Conservation (phyloP, 164 flowering plant genomes). For the Kingdonia uniflora region DNA sequence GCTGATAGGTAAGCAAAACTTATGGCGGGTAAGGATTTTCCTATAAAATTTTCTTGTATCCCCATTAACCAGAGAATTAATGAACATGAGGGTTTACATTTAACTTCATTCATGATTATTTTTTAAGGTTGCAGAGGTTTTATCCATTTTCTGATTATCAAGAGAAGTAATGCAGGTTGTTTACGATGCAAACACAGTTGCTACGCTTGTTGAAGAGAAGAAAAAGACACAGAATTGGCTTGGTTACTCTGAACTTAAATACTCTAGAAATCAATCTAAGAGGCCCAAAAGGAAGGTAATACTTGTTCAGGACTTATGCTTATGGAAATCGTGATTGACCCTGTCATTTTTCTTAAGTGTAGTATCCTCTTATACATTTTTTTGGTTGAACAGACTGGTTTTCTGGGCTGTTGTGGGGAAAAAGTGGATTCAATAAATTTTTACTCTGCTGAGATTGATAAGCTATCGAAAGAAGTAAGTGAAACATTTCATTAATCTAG, state of each 20-base stretch:
- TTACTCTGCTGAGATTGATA: slow-evolving; percentile 38
- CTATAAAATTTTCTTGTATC: no score
- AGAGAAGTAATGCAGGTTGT: slow-evolving; percentile 40
- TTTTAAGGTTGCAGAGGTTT: no score
- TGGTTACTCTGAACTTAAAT: slow-evolving; percentile 48
- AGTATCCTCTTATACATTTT: background rate
- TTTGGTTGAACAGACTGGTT: slow-evolving; percentile 52
- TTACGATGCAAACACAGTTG: slow-evolving; percentile 53
- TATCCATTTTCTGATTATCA: no score
- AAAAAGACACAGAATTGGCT: slow-evolving; percentile 59
- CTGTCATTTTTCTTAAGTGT: no score
- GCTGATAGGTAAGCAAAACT: no score
- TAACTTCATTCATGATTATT: no score
- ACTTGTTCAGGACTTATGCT: background rate
- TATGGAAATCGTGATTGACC: no score
- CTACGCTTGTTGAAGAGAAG: slow-evolving; percentile 42
- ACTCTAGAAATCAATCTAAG: slow-evolving; percentile 33
- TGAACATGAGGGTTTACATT: no score
- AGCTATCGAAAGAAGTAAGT: slow-evolving; percentile 42
- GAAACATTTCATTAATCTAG: no score
- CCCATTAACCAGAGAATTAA: no score
- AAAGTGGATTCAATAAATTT: slow-evolving; percentile 61
- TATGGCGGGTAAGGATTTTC: no score
- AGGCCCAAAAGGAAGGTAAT: slow-evolving; percentile 53
- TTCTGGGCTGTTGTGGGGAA: slow-evolving; percentile 55